Evolutionary conservation across 73 alveolate genomes (phyloP).

Genomic region (Blepharisma japonicum): DNA sequence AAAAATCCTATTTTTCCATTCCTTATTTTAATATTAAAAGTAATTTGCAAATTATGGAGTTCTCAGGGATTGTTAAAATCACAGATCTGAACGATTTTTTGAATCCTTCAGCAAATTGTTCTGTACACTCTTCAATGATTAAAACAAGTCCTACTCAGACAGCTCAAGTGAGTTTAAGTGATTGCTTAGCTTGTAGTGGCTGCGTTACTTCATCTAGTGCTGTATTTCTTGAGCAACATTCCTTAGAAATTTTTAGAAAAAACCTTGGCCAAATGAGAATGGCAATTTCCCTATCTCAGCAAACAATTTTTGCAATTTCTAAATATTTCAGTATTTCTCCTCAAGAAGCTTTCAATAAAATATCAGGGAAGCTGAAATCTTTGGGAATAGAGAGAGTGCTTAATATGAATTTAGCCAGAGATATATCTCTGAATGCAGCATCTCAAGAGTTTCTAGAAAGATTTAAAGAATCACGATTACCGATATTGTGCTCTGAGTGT

Average conservation of each 20-base stretch:
- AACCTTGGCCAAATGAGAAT: conserved; percentile 47
- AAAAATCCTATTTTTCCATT: too few relatives aligned
- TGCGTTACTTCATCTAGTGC: conserved; percentile 98
- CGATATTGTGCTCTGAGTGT: conserved; percentile 88
- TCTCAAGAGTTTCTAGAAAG: conserved; percentile 58
- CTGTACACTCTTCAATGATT: conserved; percentile 31
- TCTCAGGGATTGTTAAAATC: conserved; percentile 25
- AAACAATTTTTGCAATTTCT: conserved; percentile 76
- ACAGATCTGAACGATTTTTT: conserved; percentile 16
- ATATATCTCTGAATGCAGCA: conserved; percentile 43
- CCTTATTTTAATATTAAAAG: too few relatives aligned
- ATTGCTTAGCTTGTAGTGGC: conserved; percentile 93
- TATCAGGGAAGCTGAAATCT: conserved; percentile 39
- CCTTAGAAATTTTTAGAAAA: conserved; percentile 71
- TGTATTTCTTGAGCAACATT: conserved; percentile 74
- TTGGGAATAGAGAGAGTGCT: conserved; percentile 49
- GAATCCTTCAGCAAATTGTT: conserved; percentile 7
- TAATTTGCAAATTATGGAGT: background rate
- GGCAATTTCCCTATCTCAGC: conserved; percentile 73
- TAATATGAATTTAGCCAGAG: conserved; percentile 53
- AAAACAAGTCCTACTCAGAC: conserved; percentile 44
- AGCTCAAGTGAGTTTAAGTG: conserved; percentile 71
- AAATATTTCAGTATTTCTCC: conserved; percentile 52
- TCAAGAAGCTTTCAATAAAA: conserved; percentile 41
- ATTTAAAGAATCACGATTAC: conserved; percentile 30